phyloP scores from a whole-genome alignment of 202 grass and related monocot species.

The Dendrocalamus latiflorus region DNA sequence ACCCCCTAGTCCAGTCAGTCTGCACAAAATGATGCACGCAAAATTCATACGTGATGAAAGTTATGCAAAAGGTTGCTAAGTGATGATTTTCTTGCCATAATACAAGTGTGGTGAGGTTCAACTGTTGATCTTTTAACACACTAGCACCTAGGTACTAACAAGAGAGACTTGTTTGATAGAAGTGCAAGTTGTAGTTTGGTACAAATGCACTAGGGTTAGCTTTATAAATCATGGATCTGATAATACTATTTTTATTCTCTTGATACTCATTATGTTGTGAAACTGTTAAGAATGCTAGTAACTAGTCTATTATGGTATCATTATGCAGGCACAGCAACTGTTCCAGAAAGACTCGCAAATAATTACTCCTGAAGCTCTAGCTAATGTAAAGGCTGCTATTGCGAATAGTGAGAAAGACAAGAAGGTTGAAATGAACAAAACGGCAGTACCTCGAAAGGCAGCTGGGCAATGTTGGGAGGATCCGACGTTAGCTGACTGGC shows the following conservation, averaged over 20 bases:
- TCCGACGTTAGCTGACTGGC: slow-evolving; percentile 65
- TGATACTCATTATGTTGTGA: not conserved
- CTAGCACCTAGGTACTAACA: not conserved
- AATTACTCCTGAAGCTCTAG: slow-evolving; percentile 55
- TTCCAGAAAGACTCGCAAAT: slow-evolving; percentile 66
- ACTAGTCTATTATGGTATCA: not conserved
- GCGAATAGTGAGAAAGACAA: slow-evolving; percentile 46
- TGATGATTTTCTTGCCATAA: not conserved
- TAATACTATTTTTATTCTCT: not conserved
- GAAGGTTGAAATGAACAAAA: slow-evolving; percentile 49
- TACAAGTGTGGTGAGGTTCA: not conserved
- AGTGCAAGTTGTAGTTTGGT: not conserved
- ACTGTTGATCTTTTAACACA: not conserved
- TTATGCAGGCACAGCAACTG: slow-evolving; percentile 43
- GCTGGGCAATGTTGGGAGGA: slow-evolving; percentile 81
- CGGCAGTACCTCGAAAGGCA: slow-evolving; percentile 58
- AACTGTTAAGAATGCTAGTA: not conserved
- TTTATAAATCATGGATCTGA: not conserved
- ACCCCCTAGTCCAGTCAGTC: not conserved
- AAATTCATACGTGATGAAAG: not conserved
- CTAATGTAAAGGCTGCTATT: slow-evolving; percentile 64
- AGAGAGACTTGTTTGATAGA: not conserved
- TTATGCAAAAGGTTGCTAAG: not conserved
- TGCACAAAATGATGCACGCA: not conserved
- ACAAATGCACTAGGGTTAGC: not conserved